phyloP scores from a whole-genome alignment of 2,329 filamentous ascomycete genomes.

The Paradendryphiella salina region DNA sequence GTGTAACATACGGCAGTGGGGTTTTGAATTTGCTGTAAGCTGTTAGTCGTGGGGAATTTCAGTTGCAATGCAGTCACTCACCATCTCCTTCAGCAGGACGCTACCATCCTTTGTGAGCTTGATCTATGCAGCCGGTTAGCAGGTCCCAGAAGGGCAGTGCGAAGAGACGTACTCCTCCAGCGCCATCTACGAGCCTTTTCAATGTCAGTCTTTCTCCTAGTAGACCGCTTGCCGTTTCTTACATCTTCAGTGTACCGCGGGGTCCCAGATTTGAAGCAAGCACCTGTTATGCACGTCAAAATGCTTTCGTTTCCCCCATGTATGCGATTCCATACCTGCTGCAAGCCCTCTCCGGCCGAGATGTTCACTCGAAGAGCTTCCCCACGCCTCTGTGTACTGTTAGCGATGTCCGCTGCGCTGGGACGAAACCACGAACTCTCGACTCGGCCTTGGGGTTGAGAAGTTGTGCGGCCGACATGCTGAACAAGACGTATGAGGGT shows the following conservation, averaged over 20 bases:
- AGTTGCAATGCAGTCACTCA: constrained; percentile 37
- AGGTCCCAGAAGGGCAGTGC: constrained; percentile 5
- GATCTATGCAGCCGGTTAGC: constrained; percentile 62
- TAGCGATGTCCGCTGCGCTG: constrained; percentile 44
- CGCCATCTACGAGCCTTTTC: constrained; percentile 62
- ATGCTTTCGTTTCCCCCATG: not conserved
- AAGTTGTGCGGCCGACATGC: constrained; percentile 95
- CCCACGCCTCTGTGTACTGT: constrained; percentile 75
- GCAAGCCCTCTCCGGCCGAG: constrained; percentile 82
- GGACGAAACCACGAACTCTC: constrained; percentile 65
- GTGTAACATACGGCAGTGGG: constrained; percentile 74
- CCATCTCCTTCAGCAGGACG: constrained; percentile 72
- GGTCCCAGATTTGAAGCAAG: constrained; percentile 95
- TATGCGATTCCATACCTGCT: constrained; percentile 44
- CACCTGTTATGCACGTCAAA: constrained; percentile 64
- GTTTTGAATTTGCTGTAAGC: constrained; percentile 83
- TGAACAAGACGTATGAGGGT: constrained; percentile 31
- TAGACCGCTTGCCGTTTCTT: constrained; percentile 59
- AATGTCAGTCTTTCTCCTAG: constrained; percentile 33
- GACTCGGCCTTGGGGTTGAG: constrained; percentile 99
- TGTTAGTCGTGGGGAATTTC: constrained; percentile 16
- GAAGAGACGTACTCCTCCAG: constrained; percentile 56
- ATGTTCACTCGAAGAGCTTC: constrained; percentile 98
- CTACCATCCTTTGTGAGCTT: constrained; percentile 99
- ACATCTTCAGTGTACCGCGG: constrained; percentile 96